These are phyloP conservation scores for Ceratocystis smalleyi DNA, from an alignment of 2,329 filamentous ascomycete species.

Conservation along the genomic window DNA sequence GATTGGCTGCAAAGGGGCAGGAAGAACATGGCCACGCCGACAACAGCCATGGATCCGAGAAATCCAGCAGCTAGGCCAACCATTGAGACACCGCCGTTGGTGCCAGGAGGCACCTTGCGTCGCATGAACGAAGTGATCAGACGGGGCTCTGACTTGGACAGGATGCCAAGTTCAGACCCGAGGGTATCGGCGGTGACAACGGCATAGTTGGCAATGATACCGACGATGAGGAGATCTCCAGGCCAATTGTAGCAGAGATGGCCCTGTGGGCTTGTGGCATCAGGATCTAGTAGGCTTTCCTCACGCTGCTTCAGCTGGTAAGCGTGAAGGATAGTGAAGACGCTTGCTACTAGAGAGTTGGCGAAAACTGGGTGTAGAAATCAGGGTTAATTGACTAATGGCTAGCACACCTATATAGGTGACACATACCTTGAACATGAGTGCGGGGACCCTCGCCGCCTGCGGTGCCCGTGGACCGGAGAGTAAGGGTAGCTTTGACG, in stretches of 20 bases:
- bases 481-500: conserved; percentile 66
- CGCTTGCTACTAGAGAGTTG: conserved; percentile 66
- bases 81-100: conserved; percentile 79
- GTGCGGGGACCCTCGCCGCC: conserved; percentile 73
- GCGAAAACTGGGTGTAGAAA: conserved; percentile 48
- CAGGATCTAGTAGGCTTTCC: conserved; percentile 26
- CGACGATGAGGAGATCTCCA: conserved; percentile 47
- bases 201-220: conserved; percentile 70
- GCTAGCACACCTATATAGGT: not conserved
- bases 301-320: conserved; percentile 40
- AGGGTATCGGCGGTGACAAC: conserved; percentile 88
- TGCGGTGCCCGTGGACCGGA: conserved; percentile 54
- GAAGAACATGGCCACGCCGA: conserved; percentile 47
- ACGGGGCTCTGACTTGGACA: conserved; percentile 59
- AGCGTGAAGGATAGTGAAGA: conserved; percentile 44
- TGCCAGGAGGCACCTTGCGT: conserved; percentile 70
- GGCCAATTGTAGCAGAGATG: conserved; percentile 43
- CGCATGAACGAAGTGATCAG: conserved; percentile 70
- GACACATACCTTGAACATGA: conserved; percentile 52
- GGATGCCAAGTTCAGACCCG: conserved; percentile 84
- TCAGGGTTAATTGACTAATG: not conserved
- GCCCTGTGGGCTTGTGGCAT: conserved; percentile 24
- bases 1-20: conserved; percentile 50
- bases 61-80: conserved; percentile 59
- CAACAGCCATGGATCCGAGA: conserved; percentile 56